Evolutionary conservation across 2,329 filamentous ascomycete species (phyloP).

Genomic region (Keithomyces neogunnii): DNA sequence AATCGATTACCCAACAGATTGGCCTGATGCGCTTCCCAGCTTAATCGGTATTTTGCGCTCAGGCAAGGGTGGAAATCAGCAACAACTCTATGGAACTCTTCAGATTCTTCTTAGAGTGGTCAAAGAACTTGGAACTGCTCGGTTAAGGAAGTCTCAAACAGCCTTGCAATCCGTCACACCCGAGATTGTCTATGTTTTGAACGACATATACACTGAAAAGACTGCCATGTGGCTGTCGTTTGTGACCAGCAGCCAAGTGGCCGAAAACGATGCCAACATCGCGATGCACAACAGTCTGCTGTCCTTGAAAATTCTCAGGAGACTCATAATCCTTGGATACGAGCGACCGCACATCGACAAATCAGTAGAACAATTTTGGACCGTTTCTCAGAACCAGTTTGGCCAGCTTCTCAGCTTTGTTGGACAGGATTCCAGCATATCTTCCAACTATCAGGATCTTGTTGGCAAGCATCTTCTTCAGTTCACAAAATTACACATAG

Average conservation of each 20-base stretch:
- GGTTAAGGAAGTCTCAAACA: slow-evolving; percentile 65
- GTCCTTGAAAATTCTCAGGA: slow-evolving; percentile 70
- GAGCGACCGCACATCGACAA: slow-evolving; percentile 74
- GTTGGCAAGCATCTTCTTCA: slow-evolving; percentile 85
- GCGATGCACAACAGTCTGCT: slow-evolving; percentile 70
- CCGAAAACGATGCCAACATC: slow-evolving; percentile 49
- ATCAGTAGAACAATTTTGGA: slow-evolving; percentile 74
- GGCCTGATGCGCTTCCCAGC: slow-evolving; percentile 56
- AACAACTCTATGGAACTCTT: slow-evolving; percentile 64
- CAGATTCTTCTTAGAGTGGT: slow-evolving; percentile 75
- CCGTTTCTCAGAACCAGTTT: slow-evolving; percentile 66
- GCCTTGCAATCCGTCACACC: slow-evolving; percentile 71
- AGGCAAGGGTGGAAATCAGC: slow-evolving; percentile 41
- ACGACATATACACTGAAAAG: slow-evolving; percentile 68
- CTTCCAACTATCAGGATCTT: slow-evolving; percentile 47
- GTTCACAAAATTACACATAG: slow-evolving; percentile 82
- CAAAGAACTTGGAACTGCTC: slow-evolving; percentile 80
- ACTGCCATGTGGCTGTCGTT: slow-evolving; percentile 60
- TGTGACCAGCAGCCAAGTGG: slow-evolving; percentile 47
- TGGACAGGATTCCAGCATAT: slow-evolving; percentile 43
- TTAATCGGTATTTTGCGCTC: slow-evolving; percentile 57
- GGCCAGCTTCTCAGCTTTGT: slow-evolving; percentile 63
- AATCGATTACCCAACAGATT: slow-evolving; percentile 82
- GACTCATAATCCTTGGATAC: slow-evolving; percentile 73
- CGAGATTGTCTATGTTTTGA: slow-evolving; percentile 74